phyloP scores from a whole-genome alignment of 306 rosid species.

The Arachis hypogaea region DNA sequence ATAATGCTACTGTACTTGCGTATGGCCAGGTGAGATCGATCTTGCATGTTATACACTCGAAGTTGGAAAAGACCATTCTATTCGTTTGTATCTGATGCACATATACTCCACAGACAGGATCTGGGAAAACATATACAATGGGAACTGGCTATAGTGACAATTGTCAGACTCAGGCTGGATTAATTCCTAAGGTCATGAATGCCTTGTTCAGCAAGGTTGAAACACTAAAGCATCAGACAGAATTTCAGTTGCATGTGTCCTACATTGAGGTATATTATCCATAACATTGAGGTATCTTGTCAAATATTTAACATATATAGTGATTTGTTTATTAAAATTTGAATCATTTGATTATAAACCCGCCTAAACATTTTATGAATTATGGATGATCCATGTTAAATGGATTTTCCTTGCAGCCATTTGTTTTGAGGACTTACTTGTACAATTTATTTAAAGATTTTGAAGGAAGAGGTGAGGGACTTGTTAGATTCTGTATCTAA shows the following conservation, averaged over 20 bases:
- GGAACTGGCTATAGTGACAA: conserved; percentile 74
- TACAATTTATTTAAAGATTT: conserved; percentile 59
- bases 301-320: background rate
- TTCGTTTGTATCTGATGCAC: conserved; percentile 34
- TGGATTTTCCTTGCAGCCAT: conserved; percentile 10
- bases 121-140: conserved; percentile 92
- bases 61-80: conserved; percentile 29
- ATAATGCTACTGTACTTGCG: conserved; percentile 86
- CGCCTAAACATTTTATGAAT: background rate
- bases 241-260: conserved; percentile 82
- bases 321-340: background rate
- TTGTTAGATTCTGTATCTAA: conserved; percentile 63
- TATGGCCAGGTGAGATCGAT: conserved; percentile 77
- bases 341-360: conserved; percentile 3
- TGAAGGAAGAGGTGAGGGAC: conserved; percentile 85
- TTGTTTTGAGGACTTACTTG: conserved; percentile 33
- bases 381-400: conserved; percentile 21
- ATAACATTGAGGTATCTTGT: background rate
- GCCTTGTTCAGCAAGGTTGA: conserved; percentile 74
- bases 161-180: conserved; percentile 46
- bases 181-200: conserved; percentile 75
- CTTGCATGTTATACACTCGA: conserved; percentile 19
- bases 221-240: conserved; percentile 65
- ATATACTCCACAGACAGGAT: conserved; percentile 71
- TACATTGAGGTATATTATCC: conserved; percentile 67